Evolutionary conservation across 106 monocot genomes (phyloP), one percentile per base, ranked within the genome.

Genomic region (Vanilla planifolia): DNA sequence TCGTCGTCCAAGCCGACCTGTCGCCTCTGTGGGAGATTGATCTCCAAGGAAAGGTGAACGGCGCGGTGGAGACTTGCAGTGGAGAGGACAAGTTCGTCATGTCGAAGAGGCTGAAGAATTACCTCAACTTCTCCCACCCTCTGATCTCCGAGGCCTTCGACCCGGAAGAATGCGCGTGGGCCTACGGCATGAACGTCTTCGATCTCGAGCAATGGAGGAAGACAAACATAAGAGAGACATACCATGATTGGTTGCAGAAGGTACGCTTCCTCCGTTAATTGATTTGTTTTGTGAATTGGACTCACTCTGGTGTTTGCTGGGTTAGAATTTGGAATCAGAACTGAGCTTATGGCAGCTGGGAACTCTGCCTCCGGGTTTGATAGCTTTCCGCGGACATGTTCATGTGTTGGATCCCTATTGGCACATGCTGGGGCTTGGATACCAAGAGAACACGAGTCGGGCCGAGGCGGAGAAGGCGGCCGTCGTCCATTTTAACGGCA

Each of bases 351-450:
- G 89, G 89, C 89, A 89, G 51, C 52, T 89, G 40, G 89, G 89
- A 50, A 89, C 89, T n/a, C 63, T 89, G 44, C 89, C 89, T 1
- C 89, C 89, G 3, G 89, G 89, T 3, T 62, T 89, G 42, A 89
- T 89, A 51, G 80, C 89, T 15, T 89, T 89, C 71, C 84, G 74
- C 43, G 89, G 84, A 16, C 74, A 84, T 48, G 89, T 89, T 63
- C 81, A 74, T 32, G 48, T 66, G 0, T 84, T 89, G 29, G 84
- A 84, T 67, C 72, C 89, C 2, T 84, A 78, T 43, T 89, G 89
- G 89, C 89, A 89, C 60, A 89, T 84, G 84, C 21, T 89, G 60
- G 89, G 89, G 2, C 73, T 89, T 17, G 89, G 89, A 3, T 89
- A 89, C 67, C 89, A 89, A 69, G 89, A 84, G 44, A 89, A 84